These are phyloP conservation scores for Trichoderma harzianum DNA, from an alignment of 2,329 filamentous ascomycete genomes.

Conservation along the genomic window DNA sequence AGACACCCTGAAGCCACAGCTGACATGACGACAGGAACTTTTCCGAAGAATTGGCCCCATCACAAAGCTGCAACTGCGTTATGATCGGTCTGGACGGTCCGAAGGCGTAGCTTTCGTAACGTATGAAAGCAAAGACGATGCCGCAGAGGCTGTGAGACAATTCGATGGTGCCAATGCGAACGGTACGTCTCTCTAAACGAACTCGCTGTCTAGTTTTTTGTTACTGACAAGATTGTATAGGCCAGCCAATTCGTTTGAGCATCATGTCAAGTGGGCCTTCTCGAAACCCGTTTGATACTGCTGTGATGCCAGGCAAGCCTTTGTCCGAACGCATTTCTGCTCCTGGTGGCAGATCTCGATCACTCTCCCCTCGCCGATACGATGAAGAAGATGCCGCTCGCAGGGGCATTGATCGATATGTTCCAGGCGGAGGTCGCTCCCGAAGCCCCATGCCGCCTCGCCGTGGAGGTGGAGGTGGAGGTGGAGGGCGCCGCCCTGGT, in stretches of 20 bases:
- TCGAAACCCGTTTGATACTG: constrained; percentile 57
- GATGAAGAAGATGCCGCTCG: constrained; percentile 58
- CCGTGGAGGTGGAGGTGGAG: constrained; percentile 44
- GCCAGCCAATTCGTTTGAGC: constrained; percentile 75
- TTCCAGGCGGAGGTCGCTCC: constrained; percentile 59
- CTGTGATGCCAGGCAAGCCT: constrained; percentile 53
- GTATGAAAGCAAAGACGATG: constrained; percentile 69
- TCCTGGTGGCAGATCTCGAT: constrained; percentile 60
- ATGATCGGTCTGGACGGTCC: constrained; percentile 85
- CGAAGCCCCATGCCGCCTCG: constrained; percentile 58
- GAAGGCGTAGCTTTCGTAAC: constrained; percentile 82
- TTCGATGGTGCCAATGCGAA: constrained; percentile 91
- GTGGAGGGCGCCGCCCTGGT: constrained; percentile 43
- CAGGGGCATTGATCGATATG: constrained; percentile 73
- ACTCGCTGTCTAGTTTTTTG: not conserved
- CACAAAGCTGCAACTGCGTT: constrained; percentile 65
- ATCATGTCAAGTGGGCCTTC: constrained; percentile 54
- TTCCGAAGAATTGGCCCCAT: constrained; percentile 77
- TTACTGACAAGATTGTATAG: constrained; percentile 34
- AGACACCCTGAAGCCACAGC: constrained; percentile 5
- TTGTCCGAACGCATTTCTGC: constrained; percentile 60
- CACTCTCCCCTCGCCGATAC: constrained; percentile 48
- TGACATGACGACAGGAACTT: constrained; percentile 60
- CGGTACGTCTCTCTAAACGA: constrained; percentile 40
- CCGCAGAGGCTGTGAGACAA: constrained; percentile 69